Conservation (phyloP, 1,284 basidiomycete genomes). For the Cryptococcus wingfieldii region DNA sequence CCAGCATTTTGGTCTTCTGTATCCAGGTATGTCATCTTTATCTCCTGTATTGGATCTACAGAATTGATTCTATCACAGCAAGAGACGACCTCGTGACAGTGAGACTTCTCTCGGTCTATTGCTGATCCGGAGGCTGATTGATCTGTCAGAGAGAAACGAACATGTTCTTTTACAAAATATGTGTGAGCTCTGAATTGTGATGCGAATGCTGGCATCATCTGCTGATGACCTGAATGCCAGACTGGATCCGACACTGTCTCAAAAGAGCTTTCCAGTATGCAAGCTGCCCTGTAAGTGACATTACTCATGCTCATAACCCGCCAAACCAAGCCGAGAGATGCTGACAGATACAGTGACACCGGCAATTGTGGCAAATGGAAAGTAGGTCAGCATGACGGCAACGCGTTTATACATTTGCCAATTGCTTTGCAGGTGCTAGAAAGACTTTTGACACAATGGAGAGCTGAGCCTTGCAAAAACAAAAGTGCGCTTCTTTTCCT, state of each 20-base stretch:
- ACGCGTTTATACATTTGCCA: background rate
- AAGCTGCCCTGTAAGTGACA: constrained; percentile 31
- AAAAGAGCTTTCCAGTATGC: constrained; percentile 19
- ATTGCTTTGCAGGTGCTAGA: constrained; percentile 42
- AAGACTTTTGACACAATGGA: constrained; percentile 48
- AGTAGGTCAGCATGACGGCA: constrained; percentile 20
- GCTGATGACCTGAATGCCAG: constrained; percentile 7
- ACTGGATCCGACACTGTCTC: constrained; percentile 28
- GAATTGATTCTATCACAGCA: constrained; percentile 12
- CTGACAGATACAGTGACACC: constrained; percentile 31
- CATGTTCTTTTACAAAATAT: constrained; percentile 32
- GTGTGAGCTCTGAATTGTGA: constrained; percentile 25
- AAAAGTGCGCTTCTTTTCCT: constrained; percentile 27
- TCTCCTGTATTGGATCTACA: background rate
- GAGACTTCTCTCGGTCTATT: no score
- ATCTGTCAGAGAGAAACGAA: constrained; percentile 26
- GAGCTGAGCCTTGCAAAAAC: constrained; percentile 43
- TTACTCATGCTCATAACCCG: background rate
- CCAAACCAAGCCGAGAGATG: background rate
- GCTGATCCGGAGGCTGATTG: no score
- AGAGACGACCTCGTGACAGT: constrained; percentile 19
- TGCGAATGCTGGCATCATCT: background rate
- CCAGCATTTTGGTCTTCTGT: constrained; percentile 45
- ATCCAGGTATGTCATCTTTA: constrained; percentile 26
- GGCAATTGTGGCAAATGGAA: constrained; percentile 54